Conservation (phyloP, 202 grass and related monocot species). For the Digitaria exilis region DNA sequence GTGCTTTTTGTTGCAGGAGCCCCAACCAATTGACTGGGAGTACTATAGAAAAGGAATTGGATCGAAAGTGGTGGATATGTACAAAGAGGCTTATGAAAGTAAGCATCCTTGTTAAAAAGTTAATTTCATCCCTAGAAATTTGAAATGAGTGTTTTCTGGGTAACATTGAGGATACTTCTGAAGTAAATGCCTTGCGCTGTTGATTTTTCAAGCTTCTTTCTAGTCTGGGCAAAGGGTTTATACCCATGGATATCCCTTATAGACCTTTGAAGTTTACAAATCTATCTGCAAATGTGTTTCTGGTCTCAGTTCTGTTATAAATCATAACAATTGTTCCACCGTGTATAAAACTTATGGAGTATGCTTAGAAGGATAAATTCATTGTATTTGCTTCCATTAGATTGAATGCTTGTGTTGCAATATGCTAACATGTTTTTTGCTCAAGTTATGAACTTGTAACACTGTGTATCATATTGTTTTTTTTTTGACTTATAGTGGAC, state of each 20-base stretch:
- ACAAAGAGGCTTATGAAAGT: conserved; percentile 91
- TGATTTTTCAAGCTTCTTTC: neutral
- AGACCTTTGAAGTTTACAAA: neutral
- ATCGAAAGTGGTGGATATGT: conserved; percentile 75
- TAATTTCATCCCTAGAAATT: neutral
- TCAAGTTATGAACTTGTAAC: neutral
- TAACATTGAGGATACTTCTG: conserved; percentile 11
- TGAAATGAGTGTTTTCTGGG: neutral
- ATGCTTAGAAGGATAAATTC: neutral
- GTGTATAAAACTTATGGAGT: neutral
- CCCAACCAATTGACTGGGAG: conserved; percentile 83
- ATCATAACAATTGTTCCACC: neutral
- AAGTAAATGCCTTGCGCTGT: conserved; percentile 6
- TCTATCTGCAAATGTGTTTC: neutral
- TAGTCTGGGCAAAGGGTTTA: neutral
- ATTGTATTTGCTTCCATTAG: neutral
- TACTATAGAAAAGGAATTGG: conserved; percentile 93
- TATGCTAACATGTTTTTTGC: conserved; percentile 8
- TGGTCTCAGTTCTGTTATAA: neutral
- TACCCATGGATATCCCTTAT: neutral
- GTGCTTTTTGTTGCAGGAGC: conserved; percentile 59
- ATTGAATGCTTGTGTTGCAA: neutral
- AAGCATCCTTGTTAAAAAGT: conserved; percentile 25
- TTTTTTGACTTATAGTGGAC: neutral
- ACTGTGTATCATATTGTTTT: neutral